These are phyloP conservation scores for Carex cristatella DNA, from an alignment of 176 grass and related monocot species.

Conservation along the genomic window DNA sequence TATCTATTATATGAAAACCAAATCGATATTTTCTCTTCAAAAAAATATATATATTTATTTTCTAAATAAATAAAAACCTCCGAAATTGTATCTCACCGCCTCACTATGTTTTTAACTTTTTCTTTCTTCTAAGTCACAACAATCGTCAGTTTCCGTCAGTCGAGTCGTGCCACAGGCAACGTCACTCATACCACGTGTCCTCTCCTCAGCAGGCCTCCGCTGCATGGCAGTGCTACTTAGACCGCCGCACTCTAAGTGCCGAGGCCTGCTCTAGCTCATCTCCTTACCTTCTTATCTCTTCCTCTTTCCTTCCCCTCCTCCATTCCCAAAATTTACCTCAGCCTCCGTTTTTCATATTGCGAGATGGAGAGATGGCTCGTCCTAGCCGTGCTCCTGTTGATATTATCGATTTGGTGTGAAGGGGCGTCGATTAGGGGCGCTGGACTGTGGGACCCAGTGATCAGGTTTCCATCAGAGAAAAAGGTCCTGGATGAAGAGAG, in stretches of 20 bases:
- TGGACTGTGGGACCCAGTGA: constrained; percentile 47
- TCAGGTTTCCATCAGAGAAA: constrained; percentile 50
- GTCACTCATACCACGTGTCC: constrained; percentile 48
- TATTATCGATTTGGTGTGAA: constrained; percentile 28
- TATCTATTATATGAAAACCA: no score
- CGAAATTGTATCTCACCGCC: neutral
- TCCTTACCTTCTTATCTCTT: neutral
- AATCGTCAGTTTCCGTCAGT: constrained; percentile 19
- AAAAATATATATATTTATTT: no score
- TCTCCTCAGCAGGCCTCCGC: neutral
- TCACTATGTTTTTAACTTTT: neutral
- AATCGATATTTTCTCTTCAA: no score
- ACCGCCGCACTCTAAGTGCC: neutral
- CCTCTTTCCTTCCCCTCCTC: neutral
- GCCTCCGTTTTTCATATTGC: constrained; percentile 14
- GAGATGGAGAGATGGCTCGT: constrained; percentile 21
- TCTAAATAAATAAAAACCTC: no score
- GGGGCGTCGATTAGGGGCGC: constrained; percentile 14
- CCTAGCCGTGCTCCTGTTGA: constrained; percentile 30
- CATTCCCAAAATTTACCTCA: neutral
- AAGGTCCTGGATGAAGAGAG: neutral
- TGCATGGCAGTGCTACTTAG: constrained; percentile 50
- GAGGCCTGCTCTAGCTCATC: constrained; percentile 16
- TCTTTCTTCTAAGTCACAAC: constrained; percentile 12
- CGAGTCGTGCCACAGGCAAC: constrained; percentile 31